Conservation (phyloP, 2,329 filamentous ascomycete species). For the Sporothrix humicola region DNA sequence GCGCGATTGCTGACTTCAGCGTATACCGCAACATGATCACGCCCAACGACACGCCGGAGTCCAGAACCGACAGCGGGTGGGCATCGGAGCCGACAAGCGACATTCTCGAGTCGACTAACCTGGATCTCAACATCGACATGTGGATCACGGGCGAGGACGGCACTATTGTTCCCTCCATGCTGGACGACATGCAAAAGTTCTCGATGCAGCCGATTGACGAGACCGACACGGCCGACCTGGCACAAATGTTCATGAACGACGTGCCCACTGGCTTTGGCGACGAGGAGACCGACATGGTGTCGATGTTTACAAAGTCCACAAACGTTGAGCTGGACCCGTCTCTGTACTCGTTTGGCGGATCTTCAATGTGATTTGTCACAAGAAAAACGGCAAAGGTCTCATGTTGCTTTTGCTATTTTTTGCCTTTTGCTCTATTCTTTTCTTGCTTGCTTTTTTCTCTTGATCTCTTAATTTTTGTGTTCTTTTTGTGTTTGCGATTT, state of each 20-base stretch:
- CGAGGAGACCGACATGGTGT: constrained; percentile 48
- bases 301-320: constrained; percentile 57
- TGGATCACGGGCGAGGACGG: constrained; percentile 57
- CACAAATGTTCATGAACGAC: constrained; percentile 51
- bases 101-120: constrained; percentile 59
- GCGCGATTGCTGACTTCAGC: constrained; percentile 59
- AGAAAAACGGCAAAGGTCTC: neutral
- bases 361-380: neutral
- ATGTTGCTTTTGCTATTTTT: neutral
- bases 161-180: constrained; percentile 46
- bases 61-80: constrained; percentile 63
- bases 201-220: constrained; percentile 43
- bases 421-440: neutral
- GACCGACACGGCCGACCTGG: constrained; percentile 37
- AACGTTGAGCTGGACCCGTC: constrained; percentile 56
- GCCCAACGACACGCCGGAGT: constrained; percentile 69
- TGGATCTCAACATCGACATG: constrained; percentile 58
- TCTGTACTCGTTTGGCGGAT: constrained; percentile 43
- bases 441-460: neutral
- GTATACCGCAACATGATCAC: constrained; percentile 60
- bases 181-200: constrained; percentile 52
- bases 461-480: neutral
- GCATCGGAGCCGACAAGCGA: constrained; percentile 66
- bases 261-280: constrained; percentile 23
- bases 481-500: constrained; percentile 18